Evolutionary conservation across 2,329 filamentous ascomycete genomes (phyloP).

Genomic region (Colletotrichum endophyticum): DNA sequence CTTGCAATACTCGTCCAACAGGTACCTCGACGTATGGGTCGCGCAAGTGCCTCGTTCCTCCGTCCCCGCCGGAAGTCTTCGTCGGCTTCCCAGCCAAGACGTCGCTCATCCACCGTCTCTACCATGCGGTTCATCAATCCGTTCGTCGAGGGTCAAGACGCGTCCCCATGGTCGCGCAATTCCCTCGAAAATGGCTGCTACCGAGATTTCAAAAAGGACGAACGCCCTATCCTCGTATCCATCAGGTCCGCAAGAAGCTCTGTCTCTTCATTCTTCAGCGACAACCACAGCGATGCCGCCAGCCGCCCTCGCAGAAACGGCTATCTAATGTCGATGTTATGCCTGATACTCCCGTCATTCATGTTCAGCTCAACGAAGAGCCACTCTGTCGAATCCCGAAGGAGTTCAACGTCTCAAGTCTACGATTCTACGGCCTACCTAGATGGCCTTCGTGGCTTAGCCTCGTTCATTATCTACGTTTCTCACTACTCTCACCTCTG

Average conservation of each 20-base stretch:
- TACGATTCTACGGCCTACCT: constrained; percentile 58
- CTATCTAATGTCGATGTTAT: background rate
- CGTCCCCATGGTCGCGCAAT: background rate
- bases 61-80: background rate
- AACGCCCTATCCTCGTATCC: background rate
- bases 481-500: constrained; percentile 48
- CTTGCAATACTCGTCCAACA: background rate
- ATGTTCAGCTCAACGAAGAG: background rate
- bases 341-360: background rate
- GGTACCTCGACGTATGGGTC: background rate
- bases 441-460: constrained; percentile 61
- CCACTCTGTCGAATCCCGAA: background rate
- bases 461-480: constrained; percentile 59
- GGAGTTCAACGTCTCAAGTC: background rate
- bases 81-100: background rate
- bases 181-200: background rate
- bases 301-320: background rate
- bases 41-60: background rate
- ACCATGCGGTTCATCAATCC: background rate
- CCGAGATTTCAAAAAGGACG: background rate
- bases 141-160: background rate
- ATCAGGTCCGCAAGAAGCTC: background rate
- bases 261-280: background rate
- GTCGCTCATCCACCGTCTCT: background rate
- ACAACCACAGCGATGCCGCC: background rate